Evolutionary conservation across 139 green algal genomes (phyloP), one percentile per base, ranked within the genome.

Genomic region (Microglena sp.): DNA sequence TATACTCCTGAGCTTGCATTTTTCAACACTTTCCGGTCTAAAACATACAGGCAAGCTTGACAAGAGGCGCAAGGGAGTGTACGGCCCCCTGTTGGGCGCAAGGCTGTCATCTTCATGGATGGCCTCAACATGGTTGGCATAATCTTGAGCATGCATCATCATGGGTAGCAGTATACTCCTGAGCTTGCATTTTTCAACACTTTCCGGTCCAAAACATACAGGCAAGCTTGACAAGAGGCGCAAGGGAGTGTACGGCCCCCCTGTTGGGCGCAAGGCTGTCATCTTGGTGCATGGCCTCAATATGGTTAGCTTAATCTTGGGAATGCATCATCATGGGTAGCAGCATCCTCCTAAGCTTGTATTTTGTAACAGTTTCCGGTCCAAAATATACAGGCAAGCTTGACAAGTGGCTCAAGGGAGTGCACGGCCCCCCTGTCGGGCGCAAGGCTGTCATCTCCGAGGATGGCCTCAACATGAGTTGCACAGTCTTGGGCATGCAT

Each of bases 201-300:
- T 50, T 18, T 50, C n/a, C n/a, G n/a, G n/a, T n/a, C n/a, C n/a
- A n/a, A 18, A 50, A 24, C 15, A 50, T 50, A 18, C 15, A 11
- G 18, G 15, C 18, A 26, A 32, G 18, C 15, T 26, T 60, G 7
- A 32, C 7, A 60, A 32, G 18, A 60, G 24, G 18, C 15, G 22
- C 22, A 82, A 82, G 67, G 82, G 83, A 7, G 77, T 91, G 21
- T 89, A 76, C 40, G 84, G 84, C 1, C 83, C 84, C 4, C 68
- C 77, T 1, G 71, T 86, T 15, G 78, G 83, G 55, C 78, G 73
- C 45, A 66, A 57, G 34, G 62, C 43, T 32, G 69, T 85, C 1
- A 60, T 89, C 7, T 89, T 89, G 67, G 70, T 91, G 27, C 82
- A 91, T 44, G 84, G 88, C 70, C 72, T 91, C 30, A 91, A 91